Base-by-base conservation (phyloP, 2,329 filamentous ascomycete species). In the Clonostachys byssicola region DNA sequence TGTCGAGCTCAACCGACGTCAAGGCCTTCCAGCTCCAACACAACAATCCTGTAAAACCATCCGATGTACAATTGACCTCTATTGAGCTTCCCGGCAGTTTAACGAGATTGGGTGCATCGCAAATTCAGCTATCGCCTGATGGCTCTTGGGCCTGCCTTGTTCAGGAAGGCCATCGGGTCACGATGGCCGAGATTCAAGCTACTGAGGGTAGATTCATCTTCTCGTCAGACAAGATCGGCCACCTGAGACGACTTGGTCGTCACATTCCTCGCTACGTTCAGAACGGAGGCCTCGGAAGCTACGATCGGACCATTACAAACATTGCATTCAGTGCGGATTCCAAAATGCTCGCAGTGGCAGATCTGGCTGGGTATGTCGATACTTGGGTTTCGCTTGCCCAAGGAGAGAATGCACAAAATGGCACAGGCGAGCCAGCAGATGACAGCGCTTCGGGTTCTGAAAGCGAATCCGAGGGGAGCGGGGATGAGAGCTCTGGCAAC, bases 331-430 rank as follows among this genome's bases (percentile, higher is more conserved):
- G 91, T 10, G 74, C 84, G 6, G 87, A 96, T 61, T 89, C 88
- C 61, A 83, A 79, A 54, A 80, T 95, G 52, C 71, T 97, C 42
- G 91, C 87, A 9, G 81, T 85, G 33, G 85, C 86, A 43, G 92
- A 96, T 63, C 68, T 96, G 45, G 85, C 87, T 40, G 94, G 94
- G 40, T 90, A 85, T 64, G 75, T 97, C 34, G 92, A 97, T 60
- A 90, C 86, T 16, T 99, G 92, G 88, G 70, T 90, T 2, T 67
- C 95, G 47, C 77, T 81, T 59, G 68, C 68, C 47, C 61, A 63
- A 9, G 53, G 52, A 4, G 56, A 63, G 23, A 47, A 51, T 14
- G 42, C 55, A 44, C 54, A 60, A 47, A 61, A 68, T 46, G 61
- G 59, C 12, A 58, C 64, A 49, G 60, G 61, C 23, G 46, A 58